Evolutionary conservation across 805 yeast genomes (phyloP).

Genomic region (Yarrowia porcina): DNA sequence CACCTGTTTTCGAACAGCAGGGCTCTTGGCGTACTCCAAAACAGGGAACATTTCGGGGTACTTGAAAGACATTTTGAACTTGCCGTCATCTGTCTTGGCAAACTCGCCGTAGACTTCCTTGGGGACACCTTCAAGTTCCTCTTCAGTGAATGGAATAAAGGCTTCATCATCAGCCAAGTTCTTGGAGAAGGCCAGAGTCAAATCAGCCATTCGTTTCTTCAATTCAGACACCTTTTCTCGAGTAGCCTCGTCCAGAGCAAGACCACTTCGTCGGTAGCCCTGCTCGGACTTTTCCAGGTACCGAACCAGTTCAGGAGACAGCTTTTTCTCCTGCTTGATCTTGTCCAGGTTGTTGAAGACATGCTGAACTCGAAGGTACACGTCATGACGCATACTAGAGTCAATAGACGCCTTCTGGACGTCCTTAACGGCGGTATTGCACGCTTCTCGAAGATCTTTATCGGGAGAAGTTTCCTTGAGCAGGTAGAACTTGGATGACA

Average conservation of each 20-base stretch:
- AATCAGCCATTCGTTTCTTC: conserved; percentile 55
- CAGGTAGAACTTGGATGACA: conserved; percentile 55
- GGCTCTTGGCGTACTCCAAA: conserved; percentile 63
- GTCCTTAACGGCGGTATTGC: conserved; percentile 58
- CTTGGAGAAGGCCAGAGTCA: conserved; percentile 56
- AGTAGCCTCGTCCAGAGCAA: conserved; percentile 54
- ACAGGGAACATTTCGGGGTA: conserved; percentile 78
- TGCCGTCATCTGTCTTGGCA: conserved; percentile 43
- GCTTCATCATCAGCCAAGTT: conserved; percentile 72
- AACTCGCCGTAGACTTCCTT: conserved; percentile 56
- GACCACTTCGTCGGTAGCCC: conserved; percentile 64
- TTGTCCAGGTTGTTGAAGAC: conserved; percentile 42
- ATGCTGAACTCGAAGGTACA: conserved; percentile 55
- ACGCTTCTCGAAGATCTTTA: conserved; percentile 65
- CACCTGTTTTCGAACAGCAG: conserved; percentile 64
- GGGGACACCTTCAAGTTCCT: conserved; percentile 74
- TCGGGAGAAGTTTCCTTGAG: conserved; percentile 68
- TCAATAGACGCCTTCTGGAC: conserved; percentile 60
- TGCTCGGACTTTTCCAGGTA: conserved; percentile 55
- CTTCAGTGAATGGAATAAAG: conserved; percentile 54
- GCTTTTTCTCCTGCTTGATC: conserved; percentile 24
- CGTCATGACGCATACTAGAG: conserved; percentile 60
- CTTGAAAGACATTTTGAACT: conserved; percentile 68
- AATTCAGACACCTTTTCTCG: conserved; percentile 57
- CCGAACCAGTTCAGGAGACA: conserved; percentile 55